Evolutionary conservation across 768 basidiomycete species (phyloP).

Genomic region (Phlebiopsis flavidoalba): DNA sequence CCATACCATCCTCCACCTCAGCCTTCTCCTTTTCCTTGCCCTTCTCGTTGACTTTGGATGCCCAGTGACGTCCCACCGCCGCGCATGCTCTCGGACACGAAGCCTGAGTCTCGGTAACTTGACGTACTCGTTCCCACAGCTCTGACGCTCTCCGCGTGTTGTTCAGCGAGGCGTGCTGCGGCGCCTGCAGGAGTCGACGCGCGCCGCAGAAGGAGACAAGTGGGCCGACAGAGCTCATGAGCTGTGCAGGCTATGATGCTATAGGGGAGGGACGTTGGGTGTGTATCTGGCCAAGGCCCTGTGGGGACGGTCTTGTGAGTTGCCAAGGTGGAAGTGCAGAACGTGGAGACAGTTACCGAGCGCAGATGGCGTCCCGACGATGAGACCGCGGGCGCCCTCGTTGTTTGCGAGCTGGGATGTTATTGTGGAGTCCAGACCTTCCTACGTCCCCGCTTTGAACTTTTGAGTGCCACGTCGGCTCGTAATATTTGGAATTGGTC

Average conservation of each 20-base stretch:
- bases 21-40: conserved; percentile 24
- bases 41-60: conserved; percentile 37
- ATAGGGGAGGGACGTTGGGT: conserved; percentile 72
- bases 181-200: conserved; percentile 76
- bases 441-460: conserved; percentile 85
- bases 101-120: conserved; percentile 88
- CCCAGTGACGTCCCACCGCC: conserved; percentile 81
- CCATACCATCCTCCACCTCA: conserved; percentile 18
- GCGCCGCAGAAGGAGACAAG: conserved; percentile 71
- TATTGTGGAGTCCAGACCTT: conserved; percentile 91
- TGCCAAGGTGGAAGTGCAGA: not conserved
- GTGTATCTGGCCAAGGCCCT: conserved; percentile 82
- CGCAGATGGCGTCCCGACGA: conserved; percentile 80
- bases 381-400: conserved; percentile 69
- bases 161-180: conserved; percentile 81
- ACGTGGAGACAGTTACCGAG: conserved; percentile 50
- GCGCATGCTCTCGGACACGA: conserved; percentile 73
- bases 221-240: conserved; percentile 82
- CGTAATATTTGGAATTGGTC: conserved; percentile 89
- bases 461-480: conserved; percentile 85
- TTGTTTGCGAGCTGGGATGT: conserved; percentile 77
- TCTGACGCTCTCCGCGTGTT: conserved; percentile 63
- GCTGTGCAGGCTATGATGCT: conserved; percentile 78
- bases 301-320: conserved; percentile 23
- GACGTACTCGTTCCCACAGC: conserved; percentile 86